Base-by-base conservation (phyloP, 257 asterid genomes). In the Ligustrum vulgare region DNA sequence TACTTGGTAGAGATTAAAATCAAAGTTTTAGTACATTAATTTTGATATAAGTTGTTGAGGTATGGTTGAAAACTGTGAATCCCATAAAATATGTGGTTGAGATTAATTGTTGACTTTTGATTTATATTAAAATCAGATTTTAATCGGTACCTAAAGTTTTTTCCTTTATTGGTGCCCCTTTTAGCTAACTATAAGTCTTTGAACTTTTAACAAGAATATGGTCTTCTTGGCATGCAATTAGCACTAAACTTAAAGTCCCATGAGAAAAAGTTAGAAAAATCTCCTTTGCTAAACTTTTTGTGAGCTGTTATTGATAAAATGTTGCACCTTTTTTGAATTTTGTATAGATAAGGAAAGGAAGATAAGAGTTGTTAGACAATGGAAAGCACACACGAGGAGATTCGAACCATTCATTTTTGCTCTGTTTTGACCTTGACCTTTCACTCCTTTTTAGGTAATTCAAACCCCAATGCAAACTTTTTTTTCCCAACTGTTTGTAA, bases 401-500 rank as follows among this genome's bases (percentile, higher is more conserved):
- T 71, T 25, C 32, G 69, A 65, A 58, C 47, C 84, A 73, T 56
- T 76, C 73, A 43, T 78, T 71, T 72, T 82, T 70, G 77, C 84
- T 67, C 83, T 70, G 81, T 72, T 83, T 90, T 85, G 92, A 87
- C 88, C 89, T 87, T 77, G 78, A 80, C 71, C 95, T 91, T 91
- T 91, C 97, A 85, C 80, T 93, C 88, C 96, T 91, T 91, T 91
- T 88, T 81, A 88, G 87, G 97, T 75, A 43, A 54, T 35, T 76
- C 74, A 75, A 60, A 69, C 69, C 75, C 76, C 58, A 69, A 70
- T 64, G 31, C 8, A 23, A 15, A 33, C 18, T 69, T 71, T 74
- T 82, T 74, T 82, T 43, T 0, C 58, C 67, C 74, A 71, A 71
- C n/a, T 76, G 25, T 77, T 82, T 51, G 74, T 70, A 36, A 47